Conservation (phyloP, 257 asterid genomes). For the Petrea volubilis region DNA sequence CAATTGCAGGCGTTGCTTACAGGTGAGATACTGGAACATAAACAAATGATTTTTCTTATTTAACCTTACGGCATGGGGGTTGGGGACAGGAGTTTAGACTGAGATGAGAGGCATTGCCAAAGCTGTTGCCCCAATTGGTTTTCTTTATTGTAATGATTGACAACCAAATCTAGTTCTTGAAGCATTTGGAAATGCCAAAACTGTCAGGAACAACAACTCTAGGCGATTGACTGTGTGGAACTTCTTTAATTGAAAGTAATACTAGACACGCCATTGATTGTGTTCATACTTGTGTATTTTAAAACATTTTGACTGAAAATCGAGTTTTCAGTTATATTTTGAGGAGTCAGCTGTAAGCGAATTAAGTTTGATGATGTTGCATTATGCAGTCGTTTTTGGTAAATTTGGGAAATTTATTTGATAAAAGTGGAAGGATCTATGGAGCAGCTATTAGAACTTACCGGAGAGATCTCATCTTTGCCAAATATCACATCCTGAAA, state of each 20-base stretch:
- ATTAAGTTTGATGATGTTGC: constrained; percentile 9
- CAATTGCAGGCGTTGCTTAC: constrained; percentile 85
- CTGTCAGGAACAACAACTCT: constrained; percentile 87
- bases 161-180: constrained; percentile 97
- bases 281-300: no score
- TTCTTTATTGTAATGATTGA: constrained; percentile 27
- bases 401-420: constrained; percentile 91
- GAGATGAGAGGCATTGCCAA: constrained; percentile 7
- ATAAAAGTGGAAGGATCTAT: constrained; percentile 81
- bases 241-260: constrained; percentile 18
- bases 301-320: not conserved
- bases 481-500: constrained; percentile 83
- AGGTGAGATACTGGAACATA: constrained; percentile 45
- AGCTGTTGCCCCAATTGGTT: constrained; percentile 21
- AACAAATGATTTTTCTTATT: constrained; percentile 2
- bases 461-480: constrained; percentile 93
- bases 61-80: constrained; percentile 4
- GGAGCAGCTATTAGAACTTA: constrained; percentile 93
- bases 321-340: constrained; percentile 9
- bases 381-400: constrained; percentile 81
- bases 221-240: constrained; percentile 47
- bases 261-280: no score
- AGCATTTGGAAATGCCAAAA: constrained; percentile 96
- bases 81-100: constrained; percentile 1
- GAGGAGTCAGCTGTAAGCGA: not conserved